Evolutionary conservation across 768 basidiomycete genomes (phyloP), one percentile per base, ranked within the genome.

Genomic region (Leucocoprinus sp.): DNA sequence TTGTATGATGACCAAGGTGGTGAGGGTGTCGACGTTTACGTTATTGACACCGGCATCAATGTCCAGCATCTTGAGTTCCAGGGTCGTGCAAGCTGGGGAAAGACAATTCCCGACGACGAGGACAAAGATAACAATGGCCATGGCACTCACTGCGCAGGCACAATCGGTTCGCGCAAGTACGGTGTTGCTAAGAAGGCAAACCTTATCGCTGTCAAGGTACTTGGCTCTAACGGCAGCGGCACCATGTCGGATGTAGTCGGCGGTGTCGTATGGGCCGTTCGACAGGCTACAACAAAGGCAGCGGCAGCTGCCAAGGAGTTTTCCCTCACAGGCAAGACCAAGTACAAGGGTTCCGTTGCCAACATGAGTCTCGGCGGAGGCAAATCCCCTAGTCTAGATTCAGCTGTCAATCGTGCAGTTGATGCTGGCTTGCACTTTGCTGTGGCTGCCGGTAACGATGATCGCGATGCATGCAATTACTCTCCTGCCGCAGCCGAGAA

Each of bases 21-120:
- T 45, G 79, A 87, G 34, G 96, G 93, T 51, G 95, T 99, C 18
- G 91, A 96, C 51, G 95, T 90, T 40, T 89, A 89, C 55, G 74
- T 89, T 59, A 67, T 90, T 54, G 88, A 90, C 62, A 92, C 89
- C 18, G 92, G 93, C 56, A 87, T 99, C 75, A 86, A 93, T 69
- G 61, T 86, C 50, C 47, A 75, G 8, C 96, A 98, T 62, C 67
- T 68, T 17, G 88, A 97, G 56, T 93, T 98, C 55, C 80, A 85
- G 57, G 91, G 87, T 18, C 89, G 93, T 48, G 92, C 92, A 1
- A 65, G 56, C 9, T 98, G 96, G 96, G 96, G 95, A 37, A 85
- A 82, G 72, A 98, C 96, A 15, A 75, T 98, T 51, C 92, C 95
- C 6, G 40, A 57, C 56, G 93, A 95, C 53, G 74, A 72, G 3